Percentiles rank a stretch among this genome's conserved stretches.
Conservation (phyloP, 1,284 basidiomycete genomes). For the Sanghuangporus baumii region DNA sequence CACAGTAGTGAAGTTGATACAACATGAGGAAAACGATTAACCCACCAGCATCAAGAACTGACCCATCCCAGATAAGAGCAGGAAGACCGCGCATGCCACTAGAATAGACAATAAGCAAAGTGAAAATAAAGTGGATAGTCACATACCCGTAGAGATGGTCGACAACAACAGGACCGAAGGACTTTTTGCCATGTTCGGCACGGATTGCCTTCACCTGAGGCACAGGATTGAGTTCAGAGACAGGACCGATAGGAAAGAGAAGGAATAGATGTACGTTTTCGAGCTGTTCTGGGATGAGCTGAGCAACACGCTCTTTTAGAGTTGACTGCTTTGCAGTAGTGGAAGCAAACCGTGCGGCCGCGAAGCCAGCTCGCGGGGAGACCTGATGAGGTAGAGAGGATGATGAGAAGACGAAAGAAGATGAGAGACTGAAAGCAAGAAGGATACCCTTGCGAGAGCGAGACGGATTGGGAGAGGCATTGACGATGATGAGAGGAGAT, state of each 20-base stretch:
- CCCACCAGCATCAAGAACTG: constrained; percentile 85
- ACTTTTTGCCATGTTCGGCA: constrained; percentile 81
- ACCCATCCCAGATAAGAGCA: constrained; percentile 91
- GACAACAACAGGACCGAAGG: constrained; percentile 85
- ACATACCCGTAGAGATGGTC: constrained; percentile 82
- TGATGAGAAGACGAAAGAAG: background rate
- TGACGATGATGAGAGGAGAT: background rate
- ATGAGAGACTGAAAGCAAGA: constrained; percentile 4
- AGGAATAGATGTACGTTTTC: constrained; percentile 57
- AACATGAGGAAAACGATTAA: constrained; percentile 13
- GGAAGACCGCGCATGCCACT: constrained; percentile 93
- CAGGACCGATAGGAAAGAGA: background rate
- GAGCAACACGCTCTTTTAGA: constrained; percentile 85
- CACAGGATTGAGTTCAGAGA: constrained; percentile 12
- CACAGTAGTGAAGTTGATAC: constrained; percentile 6
- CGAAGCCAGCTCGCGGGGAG: constrained; percentile 11
- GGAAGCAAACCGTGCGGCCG: constrained; percentile 51
- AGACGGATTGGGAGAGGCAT: constrained; percentile 35
- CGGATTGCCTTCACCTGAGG: constrained; percentile 77
- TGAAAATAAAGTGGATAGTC: background rate
- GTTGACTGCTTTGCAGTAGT: constrained; percentile 66
- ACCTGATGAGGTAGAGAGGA: background rate
- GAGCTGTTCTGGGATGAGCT: constrained; percentile 86
- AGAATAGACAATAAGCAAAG: background rate
- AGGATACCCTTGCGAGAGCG: constrained; percentile 44